These are phyloP conservation scores for Colletotrichum endophyticum DNA, from an alignment of 2,329 filamentous ascomycete genomes.

Conservation along the genomic window DNA sequence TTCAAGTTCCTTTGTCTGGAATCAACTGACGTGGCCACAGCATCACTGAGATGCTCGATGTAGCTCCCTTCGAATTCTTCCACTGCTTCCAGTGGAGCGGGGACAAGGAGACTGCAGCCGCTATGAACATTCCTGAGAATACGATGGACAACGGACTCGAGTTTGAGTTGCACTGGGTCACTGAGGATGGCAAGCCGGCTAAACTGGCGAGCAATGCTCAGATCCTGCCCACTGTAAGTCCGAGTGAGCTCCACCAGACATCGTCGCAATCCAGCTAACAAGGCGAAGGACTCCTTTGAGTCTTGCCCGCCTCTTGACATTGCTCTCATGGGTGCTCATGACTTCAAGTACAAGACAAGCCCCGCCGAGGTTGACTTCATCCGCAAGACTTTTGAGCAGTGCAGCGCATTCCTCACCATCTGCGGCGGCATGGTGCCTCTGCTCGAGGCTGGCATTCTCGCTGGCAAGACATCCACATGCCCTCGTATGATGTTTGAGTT, in stretches of 20 bases:
- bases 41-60: conserved; percentile 36
- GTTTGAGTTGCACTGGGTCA: conserved; percentile 38
- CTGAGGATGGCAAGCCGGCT: conserved; percentile 25
- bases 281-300: conserved; percentile 39
- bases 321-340: conserved; percentile 42
- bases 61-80: conserved; percentile 36
- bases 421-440: conserved; percentile 40
- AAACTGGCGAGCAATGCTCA: conserved; percentile 29
- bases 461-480: conserved; percentile 40
- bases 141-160: conserved; percentile 25
- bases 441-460: conserved; percentile 37
- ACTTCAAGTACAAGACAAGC: conserved; percentile 30
- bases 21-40: conserved; percentile 17
- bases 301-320: conserved; percentile 45
- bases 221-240: conserved; percentile 33
- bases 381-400: conserved; percentile 36
- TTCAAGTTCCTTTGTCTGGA: background rate
- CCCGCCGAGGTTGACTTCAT: conserved; percentile 39
- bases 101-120: conserved; percentile 15
- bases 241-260: background rate
- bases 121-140: background rate
- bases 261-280: background rate
- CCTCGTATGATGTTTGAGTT: conserved; percentile 32
- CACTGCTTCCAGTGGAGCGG: conserved; percentile 23
- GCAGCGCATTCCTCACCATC: conserved; percentile 42